A percentile compares a stretch with the other conserved stretches of the same genome.
Evolutionary conservation across 352 stramenopile species (phyloP).

Genomic region (Globisporangium nagaii): DNA sequence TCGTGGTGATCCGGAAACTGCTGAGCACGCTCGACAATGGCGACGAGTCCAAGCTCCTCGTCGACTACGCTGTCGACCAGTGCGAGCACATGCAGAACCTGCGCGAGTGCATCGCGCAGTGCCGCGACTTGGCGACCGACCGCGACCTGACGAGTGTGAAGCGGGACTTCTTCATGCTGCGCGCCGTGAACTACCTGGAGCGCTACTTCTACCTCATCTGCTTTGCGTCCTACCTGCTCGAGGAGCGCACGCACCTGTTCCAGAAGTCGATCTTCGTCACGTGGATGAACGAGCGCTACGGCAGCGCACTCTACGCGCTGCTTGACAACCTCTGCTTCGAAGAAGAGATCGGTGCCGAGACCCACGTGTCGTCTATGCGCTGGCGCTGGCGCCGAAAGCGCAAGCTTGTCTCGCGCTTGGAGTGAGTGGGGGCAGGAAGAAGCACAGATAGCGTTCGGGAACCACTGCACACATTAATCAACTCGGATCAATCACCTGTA

Average conservation of each 20-base stretch:
- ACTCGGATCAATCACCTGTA: too few species aligned
- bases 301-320: constrained; percentile 76
- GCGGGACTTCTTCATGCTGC: constrained; percentile 79
- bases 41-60: constrained; percentile 47
- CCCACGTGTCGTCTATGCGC: constrained; percentile 78
- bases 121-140: constrained; percentile 70
- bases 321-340: constrained; percentile 86
- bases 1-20: constrained; percentile 71
- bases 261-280: constrained; percentile 55
- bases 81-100: constrained; percentile 85
- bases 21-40: constrained; percentile 70
- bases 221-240: constrained; percentile 83
- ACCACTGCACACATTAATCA: too few species aligned
- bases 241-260: constrained; percentile 56
- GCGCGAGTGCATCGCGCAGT: constrained; percentile 78
- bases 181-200: constrained; percentile 86
- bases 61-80: constrained; percentile 72
- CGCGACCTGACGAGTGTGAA: constrained; percentile 56
- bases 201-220: constrained; percentile 88
- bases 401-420: constrained; percentile 76
- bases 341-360: constrained; percentile 71
- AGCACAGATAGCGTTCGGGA: too few species aligned
- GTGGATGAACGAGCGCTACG: constrained; percentile 84
- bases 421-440: constrained; percentile 23
- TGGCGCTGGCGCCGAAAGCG: constrained; percentile 86